Evolutionary conservation across 148 eudicot species (phyloP).

Genomic region (Pharnaceum exiguum): DNA sequence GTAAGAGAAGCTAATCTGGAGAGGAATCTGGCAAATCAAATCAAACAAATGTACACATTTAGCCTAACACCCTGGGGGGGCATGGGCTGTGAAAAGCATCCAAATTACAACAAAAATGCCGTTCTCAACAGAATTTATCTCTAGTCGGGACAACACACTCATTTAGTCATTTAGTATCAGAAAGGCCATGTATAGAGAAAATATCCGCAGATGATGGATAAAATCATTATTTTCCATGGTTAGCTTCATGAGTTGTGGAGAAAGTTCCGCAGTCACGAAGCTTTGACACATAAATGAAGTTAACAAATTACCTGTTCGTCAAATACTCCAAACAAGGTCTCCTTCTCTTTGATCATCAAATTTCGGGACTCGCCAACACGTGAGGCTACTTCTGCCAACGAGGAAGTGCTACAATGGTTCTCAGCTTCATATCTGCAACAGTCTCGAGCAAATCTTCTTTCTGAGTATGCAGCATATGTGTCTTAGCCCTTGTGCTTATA

Average conservation of each 20-base stretch:
- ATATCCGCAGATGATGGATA: neutral
- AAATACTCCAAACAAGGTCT: constrained; percentile 48
- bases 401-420: constrained; percentile 40
- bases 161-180: too few relatives aligned
- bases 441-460: constrained; percentile 66
- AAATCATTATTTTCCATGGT: neutral
- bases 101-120: too few relatives aligned
- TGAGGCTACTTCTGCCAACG: constrained; percentile 56
- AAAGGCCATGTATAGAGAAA: too few relatives aligned
- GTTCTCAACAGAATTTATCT: too few relatives aligned
- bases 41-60: too few relatives aligned
- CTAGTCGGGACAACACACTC: too few relatives aligned
- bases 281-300: neutral
- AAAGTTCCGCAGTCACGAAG: neutral
- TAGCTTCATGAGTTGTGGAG: neutral
- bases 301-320: constrained; percentile 42
- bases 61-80: too few relatives aligned
- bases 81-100: too few relatives aligned
- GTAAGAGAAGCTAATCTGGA: too few relatives aligned
- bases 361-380: constrained; percentile 50
- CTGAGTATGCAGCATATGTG: constrained; percentile 29
- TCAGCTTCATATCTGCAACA: constrained; percentile 61
- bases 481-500: constrained; percentile 2
- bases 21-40: too few relatives aligned
- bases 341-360: constrained; percentile 58